Evolutionary conservation across 352 stramenopile species (phyloP).

Genomic region (Pythium phragmiticola): DNA sequence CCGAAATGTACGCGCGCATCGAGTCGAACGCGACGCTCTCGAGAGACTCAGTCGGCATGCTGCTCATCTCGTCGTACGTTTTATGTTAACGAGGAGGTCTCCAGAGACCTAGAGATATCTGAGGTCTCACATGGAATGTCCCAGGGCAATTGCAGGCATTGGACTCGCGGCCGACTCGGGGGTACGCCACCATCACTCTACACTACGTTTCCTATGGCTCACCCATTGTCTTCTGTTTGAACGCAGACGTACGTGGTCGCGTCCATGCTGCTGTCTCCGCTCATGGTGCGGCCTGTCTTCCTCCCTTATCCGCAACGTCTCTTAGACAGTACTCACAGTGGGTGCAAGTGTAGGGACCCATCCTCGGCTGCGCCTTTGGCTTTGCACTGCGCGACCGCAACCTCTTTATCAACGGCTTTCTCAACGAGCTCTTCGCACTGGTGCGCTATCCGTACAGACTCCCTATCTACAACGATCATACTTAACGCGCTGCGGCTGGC

Average conservation of each 20-base stretch:
- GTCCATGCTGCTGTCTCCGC: slow-evolving; percentile 84
- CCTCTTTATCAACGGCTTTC: slow-evolving; percentile 80
- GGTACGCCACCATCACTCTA: slow-evolving; percentile 24
- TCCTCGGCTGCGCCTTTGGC: slow-evolving; percentile 81
- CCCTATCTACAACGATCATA: background rate
- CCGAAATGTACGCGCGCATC: slow-evolving; percentile 86
- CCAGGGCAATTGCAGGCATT: slow-evolving; percentile 76
- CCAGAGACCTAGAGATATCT: background rate
- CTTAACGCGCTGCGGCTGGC: background rate
- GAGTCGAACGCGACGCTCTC: slow-evolving; percentile 81
- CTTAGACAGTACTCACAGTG: background rate
- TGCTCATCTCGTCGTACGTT: slow-evolving; percentile 83
- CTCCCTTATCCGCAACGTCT: background rate
- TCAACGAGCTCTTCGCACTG: slow-evolving; percentile 81
- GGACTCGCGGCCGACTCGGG: slow-evolving; percentile 72
- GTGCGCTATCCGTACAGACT: slow-evolving; percentile 26
- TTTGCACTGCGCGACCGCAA: slow-evolving; percentile 77
- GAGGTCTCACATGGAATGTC: background rate
- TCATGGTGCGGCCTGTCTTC: slow-evolving; percentile 51
- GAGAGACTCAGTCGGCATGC: slow-evolving; percentile 79
- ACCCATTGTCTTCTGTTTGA: background rate
- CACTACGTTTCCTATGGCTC: background rate
- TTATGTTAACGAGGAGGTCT: background rate
- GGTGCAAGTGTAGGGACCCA: slow-evolving; percentile 46
- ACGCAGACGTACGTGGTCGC: slow-evolving; percentile 79